Percentiles rank a stretch among this genome's conserved stretches.
phyloP scores from a whole-genome alignment of 495 filamentous ascomycete species.

The Saxispiralis lemnorum region DNA sequence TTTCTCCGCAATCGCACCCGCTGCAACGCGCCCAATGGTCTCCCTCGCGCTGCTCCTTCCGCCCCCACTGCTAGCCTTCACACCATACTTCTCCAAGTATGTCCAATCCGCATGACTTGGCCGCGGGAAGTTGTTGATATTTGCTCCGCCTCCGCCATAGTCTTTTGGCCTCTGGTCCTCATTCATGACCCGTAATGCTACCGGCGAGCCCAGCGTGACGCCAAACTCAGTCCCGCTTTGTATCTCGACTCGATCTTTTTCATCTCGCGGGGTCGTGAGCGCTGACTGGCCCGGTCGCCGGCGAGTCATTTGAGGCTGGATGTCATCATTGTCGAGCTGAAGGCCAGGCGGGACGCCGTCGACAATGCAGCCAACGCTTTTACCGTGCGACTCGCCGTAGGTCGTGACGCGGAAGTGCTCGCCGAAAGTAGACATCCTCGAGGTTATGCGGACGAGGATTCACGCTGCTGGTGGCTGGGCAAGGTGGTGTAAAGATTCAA shows the following conservation, averaged over 20 bases:
- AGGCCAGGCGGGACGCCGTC: constrained; percentile 71
- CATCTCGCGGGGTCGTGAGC: constrained; percentile 80
- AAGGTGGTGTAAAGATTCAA: too few species aligned
- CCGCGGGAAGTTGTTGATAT: constrained; percentile 81
- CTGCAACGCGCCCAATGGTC: constrained; percentile 87
- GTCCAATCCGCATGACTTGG: constrained; percentile 94
- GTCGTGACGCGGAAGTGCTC: constrained; percentile 38
- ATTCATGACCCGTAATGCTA: constrained; percentile 73
- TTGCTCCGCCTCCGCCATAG: constrained; percentile 54
- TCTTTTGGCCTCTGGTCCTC: constrained; percentile 90
- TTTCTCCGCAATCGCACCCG: constrained; percentile 90
- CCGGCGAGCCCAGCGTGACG: constrained; percentile 80
- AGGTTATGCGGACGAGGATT: neutral
- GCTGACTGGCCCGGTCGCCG: constrained; percentile 78
- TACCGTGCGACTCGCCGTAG: constrained; percentile 26
- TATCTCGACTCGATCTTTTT: constrained; percentile 82
- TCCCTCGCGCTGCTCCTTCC: constrained; percentile 84
- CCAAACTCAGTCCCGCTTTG: constrained; percentile 91
- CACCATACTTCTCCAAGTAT: constrained; percentile 91
- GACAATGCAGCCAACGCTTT: constrained; percentile 25
- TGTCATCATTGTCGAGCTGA: constrained; percentile 70
- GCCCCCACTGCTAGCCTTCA: constrained; percentile 83
- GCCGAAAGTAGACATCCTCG: constrained; percentile 77
- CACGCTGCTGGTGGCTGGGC: too few species aligned
- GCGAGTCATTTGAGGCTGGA: constrained; percentile 88